Evolutionary conservation across 331 rosid genomes (phyloP), one percentile per base, ranked within the genome.

Genomic region (Phaseolus coccineus): DNA sequence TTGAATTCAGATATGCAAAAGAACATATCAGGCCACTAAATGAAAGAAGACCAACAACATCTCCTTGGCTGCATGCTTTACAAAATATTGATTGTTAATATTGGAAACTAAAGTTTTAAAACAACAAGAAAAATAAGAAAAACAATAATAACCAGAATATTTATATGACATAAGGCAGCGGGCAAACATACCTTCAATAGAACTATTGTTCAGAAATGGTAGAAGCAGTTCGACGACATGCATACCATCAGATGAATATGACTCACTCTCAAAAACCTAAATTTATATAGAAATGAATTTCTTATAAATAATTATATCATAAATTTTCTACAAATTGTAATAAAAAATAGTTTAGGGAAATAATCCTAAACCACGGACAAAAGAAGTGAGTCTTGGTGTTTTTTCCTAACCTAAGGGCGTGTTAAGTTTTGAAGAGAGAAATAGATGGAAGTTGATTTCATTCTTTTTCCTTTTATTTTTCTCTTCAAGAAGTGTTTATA

Each of bases 171-270:
- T 47, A 58, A 56, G 44, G 63, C 48, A 58, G 33, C 31, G 46
- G 69, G 62, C 73, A 75, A 76, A 28, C 58, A 83, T 69, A 93
- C 99, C 91, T 88, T 91, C 93, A 72, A 80, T 52, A 59, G 71
- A 63, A 46, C 85, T 30, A 65, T 82, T 69, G 62, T 84, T 86
- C 77, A 82, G 33, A 80, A 91, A 87, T 66, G 98, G 93, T 62
- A 91, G 74, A 77, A 93, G 93, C 88, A 93, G 81, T 87, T 93
- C 96, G 52, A 93, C 90, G 84, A 88, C 92, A 83, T 85, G 96
- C 83, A 90, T 76, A 80, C 87, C 87, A 66, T 88, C 92, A 0
- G 84, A 80, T 28, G 86, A 76, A 78, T 89, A 89, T 9, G 84
- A 84, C 77, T 90, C 92, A 47, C 87, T 81, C 22, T 82, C 85